A percentile compares a stretch with the other conserved stretches of the same genome.
These are phyloP conservation scores for Laburnicola sp. DNA, from an alignment of 2,329 filamentous ascomycete genomes.

Conservation along the genomic window DNA sequence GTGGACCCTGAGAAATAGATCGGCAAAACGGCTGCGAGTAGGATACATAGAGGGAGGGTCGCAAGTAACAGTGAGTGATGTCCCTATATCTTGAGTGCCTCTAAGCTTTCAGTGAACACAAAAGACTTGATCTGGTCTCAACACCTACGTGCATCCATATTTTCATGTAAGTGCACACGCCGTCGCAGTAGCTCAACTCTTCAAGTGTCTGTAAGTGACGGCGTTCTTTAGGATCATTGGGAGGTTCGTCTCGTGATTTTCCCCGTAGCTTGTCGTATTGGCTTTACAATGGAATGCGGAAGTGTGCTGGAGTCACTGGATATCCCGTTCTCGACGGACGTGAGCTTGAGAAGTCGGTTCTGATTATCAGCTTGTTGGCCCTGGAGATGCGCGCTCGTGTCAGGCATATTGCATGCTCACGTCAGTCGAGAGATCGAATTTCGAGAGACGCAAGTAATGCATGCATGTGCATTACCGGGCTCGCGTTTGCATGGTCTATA, in stretches of 20 bases:
- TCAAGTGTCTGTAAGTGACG: no score
- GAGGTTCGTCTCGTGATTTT: no score
- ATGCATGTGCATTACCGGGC: background rate
- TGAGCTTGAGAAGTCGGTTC: background rate
- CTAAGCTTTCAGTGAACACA: background rate
- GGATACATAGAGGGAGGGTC: no score
- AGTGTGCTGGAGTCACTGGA: background rate
- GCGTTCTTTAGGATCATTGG: no score
- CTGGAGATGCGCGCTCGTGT: slow-evolving; percentile 1
- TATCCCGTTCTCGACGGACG: background rate
- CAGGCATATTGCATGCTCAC: slow-evolving; percentile 5
- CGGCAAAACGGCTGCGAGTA: background rate
- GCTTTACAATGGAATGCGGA: background rate
- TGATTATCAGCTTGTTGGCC: background rate
- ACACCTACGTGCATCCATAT: no score
- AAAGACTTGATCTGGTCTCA: no score
- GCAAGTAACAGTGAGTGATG: no score
- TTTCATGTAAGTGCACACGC: no score
- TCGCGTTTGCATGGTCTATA: no score
- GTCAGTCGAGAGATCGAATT: slow-evolving; percentile 2
- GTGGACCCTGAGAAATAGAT: slow-evolving; percentile 29
- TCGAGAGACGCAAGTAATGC: background rate
- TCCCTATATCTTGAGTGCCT: no score
- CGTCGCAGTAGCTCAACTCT: no score
- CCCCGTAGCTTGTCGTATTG: no score